phyloP scores from a whole-genome alignment of 2,329 filamentous ascomycete genomes.

The Trichoderma hamatum region DNA sequence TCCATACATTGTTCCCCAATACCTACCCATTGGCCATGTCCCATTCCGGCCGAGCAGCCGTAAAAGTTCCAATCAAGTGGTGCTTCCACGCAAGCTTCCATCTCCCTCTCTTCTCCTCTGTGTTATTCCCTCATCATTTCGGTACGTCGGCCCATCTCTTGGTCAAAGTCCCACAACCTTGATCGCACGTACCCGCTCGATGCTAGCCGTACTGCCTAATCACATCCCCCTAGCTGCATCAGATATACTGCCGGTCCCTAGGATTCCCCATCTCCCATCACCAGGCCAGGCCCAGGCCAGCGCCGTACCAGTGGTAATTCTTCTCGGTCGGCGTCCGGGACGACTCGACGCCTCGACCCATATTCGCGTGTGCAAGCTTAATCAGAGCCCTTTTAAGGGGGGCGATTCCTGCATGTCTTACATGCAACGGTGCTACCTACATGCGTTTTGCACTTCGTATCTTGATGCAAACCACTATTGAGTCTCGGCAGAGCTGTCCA shows the following conservation, averaged over 20 bases:
- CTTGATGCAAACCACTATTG: not conserved
- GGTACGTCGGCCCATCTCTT: constrained; percentile 9
- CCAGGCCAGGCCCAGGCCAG: not conserved
- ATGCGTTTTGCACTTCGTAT: constrained; percentile 3
- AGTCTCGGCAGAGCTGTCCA: not conserved
- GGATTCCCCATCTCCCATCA: not conserved
- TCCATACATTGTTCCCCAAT: not conserved
- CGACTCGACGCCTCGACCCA: not conserved
- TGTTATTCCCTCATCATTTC: constrained; percentile 15
- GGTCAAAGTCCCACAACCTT: constrained; percentile 5
- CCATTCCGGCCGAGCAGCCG: not conserved
- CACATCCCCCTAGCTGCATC: too few relatives aligned
- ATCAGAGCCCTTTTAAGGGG: not conserved
- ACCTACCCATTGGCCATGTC: not conserved
- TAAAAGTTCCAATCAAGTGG: not conserved
- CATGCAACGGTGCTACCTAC: not conserved
- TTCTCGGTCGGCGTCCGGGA: constrained; percentile 6
- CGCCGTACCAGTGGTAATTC: not conserved
- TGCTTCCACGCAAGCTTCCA: not conserved
- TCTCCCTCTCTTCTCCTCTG: not conserved
- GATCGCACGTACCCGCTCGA: constrained; percentile 17
- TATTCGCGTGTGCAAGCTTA: not conserved
- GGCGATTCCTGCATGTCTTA: constrained; percentile 1
- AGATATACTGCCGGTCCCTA: not conserved
- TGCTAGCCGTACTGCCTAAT: constrained; percentile 3